Base-by-base conservation (phyloP, 2,329 filamentous ascomycete species). In the Diaporthe sp. region DNA sequence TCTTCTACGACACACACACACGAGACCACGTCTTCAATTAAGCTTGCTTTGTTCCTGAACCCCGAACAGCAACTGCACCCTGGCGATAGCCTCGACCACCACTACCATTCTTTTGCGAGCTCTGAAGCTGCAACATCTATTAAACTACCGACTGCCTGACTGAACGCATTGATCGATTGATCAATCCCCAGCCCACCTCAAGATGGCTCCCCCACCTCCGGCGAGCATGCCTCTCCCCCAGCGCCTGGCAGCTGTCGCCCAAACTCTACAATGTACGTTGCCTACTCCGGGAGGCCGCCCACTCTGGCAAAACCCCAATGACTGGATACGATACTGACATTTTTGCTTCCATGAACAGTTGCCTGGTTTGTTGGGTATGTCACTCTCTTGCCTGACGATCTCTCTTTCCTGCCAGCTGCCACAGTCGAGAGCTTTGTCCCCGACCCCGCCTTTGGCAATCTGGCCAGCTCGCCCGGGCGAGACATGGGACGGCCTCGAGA, bases 201-300 rank as follows among this genome's bases (percentile, higher is more conserved):
- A 79, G 74, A 94, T 94, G 92, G 91, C 94, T 85, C 93, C 94
- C 86, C 93, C 93, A 84, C 93, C 94, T 78, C 87, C 92, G 75
- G 86, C 93, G 74, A 89, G 86, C 79, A 84, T 93, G 84, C 92
- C 95, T 83, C 87, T 97, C 80, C 86, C 87, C 81, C 92, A 97
- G 87, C 91, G 95, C 82, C 86, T 98, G 76, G 85, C 95, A 80
- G 88, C 90, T 79, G 89, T 98, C 79, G 95, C 93, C 78, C 92
- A 97, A 85, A 98, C 96, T 60, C 89, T 98, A 79, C 97, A 98
- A 88, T 99, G 96, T 93, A 91, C 84, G 87, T 91, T 83, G 83
- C 61, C 47, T 57, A 45, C 84, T 84, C 77, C 72, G 64, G 55
- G 33, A 30, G 47, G 33, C 47, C n/a, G n/a, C 45, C 47, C 1